Percentiles rank a stretch among this genome's conserved stretches.
These are phyloP conservation scores for Rehmannia glutinosa DNA, from an alignment of 257 asterid genomes.

Conservation along the genomic window DNA sequence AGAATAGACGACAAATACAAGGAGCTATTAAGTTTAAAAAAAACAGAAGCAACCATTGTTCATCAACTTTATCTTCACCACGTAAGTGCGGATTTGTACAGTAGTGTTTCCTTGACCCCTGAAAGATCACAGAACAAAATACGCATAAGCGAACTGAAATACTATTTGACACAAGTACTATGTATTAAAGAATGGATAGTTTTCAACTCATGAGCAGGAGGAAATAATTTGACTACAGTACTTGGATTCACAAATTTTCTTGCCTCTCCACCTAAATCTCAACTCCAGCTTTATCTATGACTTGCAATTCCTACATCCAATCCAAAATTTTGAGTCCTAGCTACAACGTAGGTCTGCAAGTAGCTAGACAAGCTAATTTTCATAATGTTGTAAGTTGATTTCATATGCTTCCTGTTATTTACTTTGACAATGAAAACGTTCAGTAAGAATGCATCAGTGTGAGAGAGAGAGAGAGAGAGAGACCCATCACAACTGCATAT, in stretches of 20 bases:
- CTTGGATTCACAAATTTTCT: neutral
- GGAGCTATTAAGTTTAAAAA: conserved; percentile 5
- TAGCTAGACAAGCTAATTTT: conserved; percentile 3
- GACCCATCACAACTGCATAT: neutral
- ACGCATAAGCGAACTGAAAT: conserved; percentile 1
- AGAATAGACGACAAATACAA: conserved; percentile 29
- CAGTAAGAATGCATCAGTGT: neutral
- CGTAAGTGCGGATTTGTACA: conserved; percentile 70
- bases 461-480: neutral
- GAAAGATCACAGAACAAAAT: conserved; percentile 17
- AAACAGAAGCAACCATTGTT: conserved; percentile 61
- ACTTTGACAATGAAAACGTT: neutral
- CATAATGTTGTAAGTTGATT: neutral
- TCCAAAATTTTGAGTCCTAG: neutral
- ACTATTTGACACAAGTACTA: conserved; percentile 1
- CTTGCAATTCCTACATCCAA: neutral
- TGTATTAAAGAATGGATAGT: neutral
- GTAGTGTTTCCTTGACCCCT: conserved; percentile 92
- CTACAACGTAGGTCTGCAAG: conserved; percentile 1
- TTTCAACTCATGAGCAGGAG: neutral
- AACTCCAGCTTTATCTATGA: neutral
- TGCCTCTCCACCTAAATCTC: conserved; percentile 2
- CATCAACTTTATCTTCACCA: conserved; percentile 70
- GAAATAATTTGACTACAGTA: neutral
- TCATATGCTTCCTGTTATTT: neutral